phyloP scores from a whole-genome alignment of 2,329 filamentous ascomycete genomes.

The Hypomyces perniciosus region DNA sequence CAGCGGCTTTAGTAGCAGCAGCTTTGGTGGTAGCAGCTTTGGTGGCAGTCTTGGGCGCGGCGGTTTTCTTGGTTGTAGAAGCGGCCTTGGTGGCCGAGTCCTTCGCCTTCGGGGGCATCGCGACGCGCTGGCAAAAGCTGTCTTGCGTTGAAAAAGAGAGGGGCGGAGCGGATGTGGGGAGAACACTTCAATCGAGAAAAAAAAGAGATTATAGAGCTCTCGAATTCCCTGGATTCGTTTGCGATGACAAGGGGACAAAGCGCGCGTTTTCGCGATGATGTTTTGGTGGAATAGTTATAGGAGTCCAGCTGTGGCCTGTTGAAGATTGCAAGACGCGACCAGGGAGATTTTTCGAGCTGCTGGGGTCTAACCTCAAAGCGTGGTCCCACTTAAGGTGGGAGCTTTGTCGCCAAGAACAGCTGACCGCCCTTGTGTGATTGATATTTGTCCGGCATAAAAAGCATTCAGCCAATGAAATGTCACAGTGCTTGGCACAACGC shows the following conservation, averaged over 20 bases:
- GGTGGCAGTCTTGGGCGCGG: conserved; percentile 11
- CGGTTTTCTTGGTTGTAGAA: conserved; percentile 20
- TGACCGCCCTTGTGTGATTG: conserved; percentile 3
- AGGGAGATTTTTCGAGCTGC: conserved; percentile 11
- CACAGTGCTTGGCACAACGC: background rate
- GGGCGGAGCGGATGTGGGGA: background rate
- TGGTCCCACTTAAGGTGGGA: conserved; percentile 11
- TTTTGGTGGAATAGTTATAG: conserved; percentile 9
- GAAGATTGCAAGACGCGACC: conserved; percentile 12
- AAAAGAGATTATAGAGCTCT: background rate
- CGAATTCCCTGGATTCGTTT: background rate
- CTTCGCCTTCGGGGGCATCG: conserved; percentile 27
- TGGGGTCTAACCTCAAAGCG: background rate
- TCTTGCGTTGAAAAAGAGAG: background rate
- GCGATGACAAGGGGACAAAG: background rate
- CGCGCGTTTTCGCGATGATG: conserved; percentile 2
- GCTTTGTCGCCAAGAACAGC: background rate
- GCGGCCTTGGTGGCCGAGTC: conserved; percentile 19
- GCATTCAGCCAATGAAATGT: conserved; percentile 2
- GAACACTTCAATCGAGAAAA: conserved; percentile 5
- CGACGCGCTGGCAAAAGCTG: conserved; percentile 13
- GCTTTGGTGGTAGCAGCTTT: conserved; percentile 14
- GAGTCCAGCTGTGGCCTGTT: background rate
- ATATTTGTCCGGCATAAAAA: conserved; percentile 10
- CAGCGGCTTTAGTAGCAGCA: conserved; percentile 14